Conservation (phyloP, 2,329 filamentous ascomycete species). For the Pseudofabraea citricarpa region DNA sequence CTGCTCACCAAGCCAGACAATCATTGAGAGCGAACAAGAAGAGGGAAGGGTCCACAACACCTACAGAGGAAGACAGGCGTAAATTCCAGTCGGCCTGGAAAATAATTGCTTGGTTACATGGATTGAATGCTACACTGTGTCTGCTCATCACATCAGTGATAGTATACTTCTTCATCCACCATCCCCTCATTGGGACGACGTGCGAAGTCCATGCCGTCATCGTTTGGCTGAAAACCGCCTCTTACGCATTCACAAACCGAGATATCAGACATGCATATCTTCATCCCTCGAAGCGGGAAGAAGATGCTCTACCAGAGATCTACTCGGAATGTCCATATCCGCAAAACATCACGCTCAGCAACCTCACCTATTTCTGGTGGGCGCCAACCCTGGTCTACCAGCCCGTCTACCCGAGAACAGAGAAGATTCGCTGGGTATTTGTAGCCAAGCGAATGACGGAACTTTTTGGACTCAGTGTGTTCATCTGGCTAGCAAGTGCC, state of each 20-base stretch:
- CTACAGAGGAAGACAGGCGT: constrained; percentile 42
- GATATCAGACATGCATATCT: constrained; percentile 89
- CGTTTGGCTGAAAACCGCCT: constrained; percentile 93
- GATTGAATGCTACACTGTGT: constrained; percentile 76
- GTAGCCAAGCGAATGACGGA: constrained; percentile 79
- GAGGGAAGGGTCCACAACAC: constrained; percentile 24
- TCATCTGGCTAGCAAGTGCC: constrained; percentile 92
- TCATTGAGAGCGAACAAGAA: constrained; percentile 54
- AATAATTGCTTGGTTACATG: constrained; percentile 74
- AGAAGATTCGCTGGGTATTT: constrained; percentile 79
- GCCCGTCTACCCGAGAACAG: constrained; percentile 86
- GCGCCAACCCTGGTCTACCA: constrained; percentile 96
- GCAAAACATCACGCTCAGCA: constrained; percentile 79
- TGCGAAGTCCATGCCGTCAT: constrained; percentile 90
- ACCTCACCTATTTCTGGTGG: constrained; percentile 96
- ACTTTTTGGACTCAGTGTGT: constrained; percentile 70
- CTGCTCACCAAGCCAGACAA: constrained; percentile 71
- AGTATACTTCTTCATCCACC: constrained; percentile 88
- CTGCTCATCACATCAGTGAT: constrained; percentile 76
- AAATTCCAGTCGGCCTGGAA: constrained; percentile 75
- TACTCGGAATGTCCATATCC: constrained; percentile 86
- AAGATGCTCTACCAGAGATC: constrained; percentile 70
- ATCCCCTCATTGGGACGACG: constrained; percentile 87
- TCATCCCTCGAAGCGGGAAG: constrained; percentile 63
- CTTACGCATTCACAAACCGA: constrained; percentile 94